Evolutionary conservation across 345 rosid genomes (phyloP).

Genomic region (Eucalyptus grandis): DNA sequence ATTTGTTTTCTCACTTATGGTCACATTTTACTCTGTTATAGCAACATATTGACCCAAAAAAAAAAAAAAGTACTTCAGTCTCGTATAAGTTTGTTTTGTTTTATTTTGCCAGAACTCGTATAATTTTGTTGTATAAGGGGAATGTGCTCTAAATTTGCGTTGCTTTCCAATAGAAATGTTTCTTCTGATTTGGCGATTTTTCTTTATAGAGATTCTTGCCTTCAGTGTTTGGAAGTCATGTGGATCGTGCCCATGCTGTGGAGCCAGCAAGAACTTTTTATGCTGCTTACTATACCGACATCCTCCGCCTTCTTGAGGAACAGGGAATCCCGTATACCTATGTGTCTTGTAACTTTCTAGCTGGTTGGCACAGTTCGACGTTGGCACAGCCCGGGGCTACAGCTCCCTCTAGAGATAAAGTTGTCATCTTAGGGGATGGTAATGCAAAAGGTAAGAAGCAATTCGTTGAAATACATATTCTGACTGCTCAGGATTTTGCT

Average conservation of each 20-base stretch:
- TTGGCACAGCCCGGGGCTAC: not conserved
- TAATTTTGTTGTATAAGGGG: not conserved
- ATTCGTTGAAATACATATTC: not conserved
- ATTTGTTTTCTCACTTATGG: not conserved
- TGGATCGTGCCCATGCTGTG: not conserved
- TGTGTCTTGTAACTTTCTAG: not conserved
- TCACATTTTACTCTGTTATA: not conserved
- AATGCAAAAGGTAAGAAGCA: not conserved
- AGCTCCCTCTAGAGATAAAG: not conserved
- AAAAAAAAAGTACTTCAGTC: not conserved
- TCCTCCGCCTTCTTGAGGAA: not conserved
- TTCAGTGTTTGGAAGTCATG: constrained; percentile 1
- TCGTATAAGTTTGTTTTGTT: not conserved
- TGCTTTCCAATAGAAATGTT: not conserved
- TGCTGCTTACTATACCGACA: not conserved
- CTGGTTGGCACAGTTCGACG: not conserved
- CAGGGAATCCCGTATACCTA: not conserved
- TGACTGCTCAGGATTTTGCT: not conserved
- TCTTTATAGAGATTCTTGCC: not conserved
- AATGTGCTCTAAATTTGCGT: not conserved
- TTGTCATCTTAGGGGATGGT: constrained; percentile 1
- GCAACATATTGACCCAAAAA: not conserved
- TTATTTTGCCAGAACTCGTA: not conserved
- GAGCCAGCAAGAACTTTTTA: not conserved
- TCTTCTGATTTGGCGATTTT: not conserved